Conservation (phyloP, 805 yeast species). For the Jamesozyma rosinii region DNA sequence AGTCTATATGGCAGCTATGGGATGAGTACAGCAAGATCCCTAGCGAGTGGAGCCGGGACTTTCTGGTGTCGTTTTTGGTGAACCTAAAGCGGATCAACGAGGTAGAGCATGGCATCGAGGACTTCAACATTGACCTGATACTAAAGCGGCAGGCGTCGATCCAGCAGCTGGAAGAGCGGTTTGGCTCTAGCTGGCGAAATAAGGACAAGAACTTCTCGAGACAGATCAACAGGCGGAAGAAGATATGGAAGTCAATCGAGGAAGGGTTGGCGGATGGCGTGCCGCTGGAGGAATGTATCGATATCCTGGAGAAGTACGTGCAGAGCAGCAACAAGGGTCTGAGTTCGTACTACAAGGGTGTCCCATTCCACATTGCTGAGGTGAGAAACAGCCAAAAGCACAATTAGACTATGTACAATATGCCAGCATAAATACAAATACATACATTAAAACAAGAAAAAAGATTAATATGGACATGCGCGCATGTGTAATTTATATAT, state of each 20-base stretch:
- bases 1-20: slow-evolving; percentile 23
- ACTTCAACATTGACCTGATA: slow-evolving; percentile 8
- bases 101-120: slow-evolving; percentile 1
- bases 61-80: slow-evolving; percentile 13
- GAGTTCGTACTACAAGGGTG: slow-evolving; percentile 26
- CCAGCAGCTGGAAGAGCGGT: slow-evolving; percentile 17
- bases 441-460: neutral
- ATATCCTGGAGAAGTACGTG: slow-evolving; percentile 17
- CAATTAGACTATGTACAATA: neutral
- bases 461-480: neutral
- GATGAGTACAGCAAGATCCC: slow-evolving; percentile 26
- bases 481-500: too few species aligned
- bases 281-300: slow-evolving; percentile 16
- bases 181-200: slow-evolving; percentile 26
- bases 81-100: slow-evolving; percentile 13
- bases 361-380: slow-evolving; percentile 20
- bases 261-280: slow-evolving; percentile 21
- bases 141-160: slow-evolving; percentile 20
- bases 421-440: neutral
- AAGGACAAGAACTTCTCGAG: slow-evolving; percentile 26
- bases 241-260: slow-evolving; percentile 26
- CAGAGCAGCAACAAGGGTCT: slow-evolving; percentile 19
- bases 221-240: slow-evolving; percentile 27
- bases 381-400: neutral
- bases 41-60: slow-evolving; percentile 20